A percentile compares a stretch with the other conserved stretches of the same genome.
These are phyloP conservation scores for Aspergillus campestris DNA, from an alignment of 495 filamentous ascomycete genomes.

Conservation along the genomic window DNA sequence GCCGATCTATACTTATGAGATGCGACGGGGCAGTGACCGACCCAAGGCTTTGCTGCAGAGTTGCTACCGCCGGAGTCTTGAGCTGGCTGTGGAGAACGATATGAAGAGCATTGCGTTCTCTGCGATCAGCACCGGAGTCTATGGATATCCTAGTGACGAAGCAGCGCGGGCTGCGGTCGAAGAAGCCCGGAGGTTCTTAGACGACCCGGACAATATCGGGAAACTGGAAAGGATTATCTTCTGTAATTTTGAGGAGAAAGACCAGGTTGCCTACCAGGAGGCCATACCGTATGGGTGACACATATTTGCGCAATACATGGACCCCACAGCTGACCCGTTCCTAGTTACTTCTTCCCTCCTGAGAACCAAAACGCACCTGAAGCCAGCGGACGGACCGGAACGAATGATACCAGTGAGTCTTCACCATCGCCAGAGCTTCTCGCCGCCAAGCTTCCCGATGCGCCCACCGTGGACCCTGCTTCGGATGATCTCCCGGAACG, in stretches of 20 bases:
- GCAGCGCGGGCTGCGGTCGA: constrained; percentile 62
- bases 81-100: constrained; percentile 57
- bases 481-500: constrained; percentile 17
- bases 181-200: constrained; percentile 65
- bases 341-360: constrained; percentile 26
- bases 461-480: constrained; percentile 19
- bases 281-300: constrained; percentile 58
- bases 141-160: constrained; percentile 70
- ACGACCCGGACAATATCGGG: constrained; percentile 40
- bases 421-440: constrained; percentile 15
- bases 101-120: constrained; percentile 72
- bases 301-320: background rate
- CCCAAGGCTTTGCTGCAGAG: constrained; percentile 46
- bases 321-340: constrained; percentile 2
- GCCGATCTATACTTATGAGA: constrained; percentile 55
- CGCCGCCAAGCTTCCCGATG: constrained; percentile 21
- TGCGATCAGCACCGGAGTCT: constrained; percentile 78
- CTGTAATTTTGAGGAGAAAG: constrained; percentile 70
- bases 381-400: background rate
- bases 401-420: constrained; percentile 10
- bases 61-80: constrained; percentile 70
- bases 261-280: constrained; percentile 61
- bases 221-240: constrained; percentile 69
- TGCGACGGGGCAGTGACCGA: constrained; percentile 17
- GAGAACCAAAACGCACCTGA: constrained; percentile 14